Evolutionary conservation across 2,329 filamentous ascomycete genomes (phyloP).

Genomic region (Monosporascus sp.): DNA sequence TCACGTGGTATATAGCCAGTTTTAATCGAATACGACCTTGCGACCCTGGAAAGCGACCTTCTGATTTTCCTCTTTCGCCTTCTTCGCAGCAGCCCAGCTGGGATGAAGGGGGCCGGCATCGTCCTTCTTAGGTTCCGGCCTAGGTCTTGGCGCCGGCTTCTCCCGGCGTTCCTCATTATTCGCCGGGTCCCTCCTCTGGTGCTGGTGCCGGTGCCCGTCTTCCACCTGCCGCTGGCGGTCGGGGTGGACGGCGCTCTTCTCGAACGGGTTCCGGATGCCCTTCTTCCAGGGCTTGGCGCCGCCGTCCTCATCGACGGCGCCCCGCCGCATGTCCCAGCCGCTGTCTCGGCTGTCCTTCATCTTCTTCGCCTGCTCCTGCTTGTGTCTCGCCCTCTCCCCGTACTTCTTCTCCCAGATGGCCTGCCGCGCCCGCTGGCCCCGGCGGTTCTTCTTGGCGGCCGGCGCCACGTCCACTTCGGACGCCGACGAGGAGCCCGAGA

Average conservation of each 20-base stretch:
- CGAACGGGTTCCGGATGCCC: slow-evolving; percentile 32
- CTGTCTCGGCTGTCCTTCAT: slow-evolving; percentile 35
- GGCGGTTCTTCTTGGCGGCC: slow-evolving; percentile 62
- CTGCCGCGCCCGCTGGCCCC: slow-evolving; percentile 72
- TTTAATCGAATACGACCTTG: slow-evolving; percentile 54
- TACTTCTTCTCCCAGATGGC: slow-evolving; percentile 78
- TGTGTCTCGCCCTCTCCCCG: slow-evolving; percentile 64
- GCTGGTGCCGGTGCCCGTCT: neutral
- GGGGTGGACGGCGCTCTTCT: slow-evolving; percentile 24
- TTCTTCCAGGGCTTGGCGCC: slow-evolving; percentile 44
- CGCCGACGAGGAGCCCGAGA: slow-evolving; percentile 67
- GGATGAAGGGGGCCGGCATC: slow-evolving; percentile 53
- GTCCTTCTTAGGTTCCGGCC: slow-evolving; percentile 38
- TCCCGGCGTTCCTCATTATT: slow-evolving; percentile 3
- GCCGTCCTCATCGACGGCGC: slow-evolving; percentile 38
- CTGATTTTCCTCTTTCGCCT: slow-evolving; percentile 51
- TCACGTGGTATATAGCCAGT: slow-evolving; percentile 9
- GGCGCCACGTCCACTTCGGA: slow-evolving; percentile 61
- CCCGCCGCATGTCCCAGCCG: slow-evolving; percentile 54
- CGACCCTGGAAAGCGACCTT: slow-evolving; percentile 48
- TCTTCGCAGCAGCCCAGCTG: slow-evolving; percentile 60
- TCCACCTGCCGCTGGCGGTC: slow-evolving; percentile 29
- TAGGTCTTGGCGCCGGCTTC: slow-evolving; percentile 19
- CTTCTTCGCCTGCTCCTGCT: slow-evolving; percentile 31
- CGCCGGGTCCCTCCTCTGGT: slow-evolving; percentile 4